Evolutionary conservation across 2,329 filamentous ascomycete genomes (phyloP).

Genomic region (Pseudogymnoascus sp.): DNA sequence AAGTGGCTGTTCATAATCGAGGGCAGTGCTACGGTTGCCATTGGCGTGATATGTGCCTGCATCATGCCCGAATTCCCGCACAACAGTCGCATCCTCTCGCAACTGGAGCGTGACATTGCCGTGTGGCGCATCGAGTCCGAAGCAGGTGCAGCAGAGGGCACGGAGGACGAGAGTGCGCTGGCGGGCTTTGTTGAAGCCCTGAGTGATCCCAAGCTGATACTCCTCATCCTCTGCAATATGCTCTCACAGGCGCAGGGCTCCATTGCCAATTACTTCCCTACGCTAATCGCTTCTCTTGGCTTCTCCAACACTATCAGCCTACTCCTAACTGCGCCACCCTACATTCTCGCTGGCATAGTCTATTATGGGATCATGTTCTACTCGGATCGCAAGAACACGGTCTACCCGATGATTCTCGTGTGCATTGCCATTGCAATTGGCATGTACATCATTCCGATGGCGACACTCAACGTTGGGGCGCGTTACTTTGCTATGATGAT

Average conservation of each 20-base stretch:
- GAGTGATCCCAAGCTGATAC: slow-evolving; percentile 31
- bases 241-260: slow-evolving; percentile 33
- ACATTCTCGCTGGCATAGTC: slow-evolving; percentile 34
- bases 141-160: slow-evolving; percentile 33
- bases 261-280: slow-evolving; percentile 33
- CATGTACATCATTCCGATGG: slow-evolving; percentile 34
- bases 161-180: slow-evolving; percentile 27
- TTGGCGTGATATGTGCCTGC: slow-evolving; percentile 27
- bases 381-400: slow-evolving; percentile 33
- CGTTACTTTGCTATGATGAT: slow-evolving; percentile 39
- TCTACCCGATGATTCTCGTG: slow-evolving; percentile 31
- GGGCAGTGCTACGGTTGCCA: slow-evolving; percentile 35
- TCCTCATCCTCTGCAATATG: slow-evolving; percentile 34
- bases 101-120: slow-evolving; percentile 26
- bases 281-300: slow-evolving; percentile 29
- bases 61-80: slow-evolving; percentile 36
- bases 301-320: slow-evolving; percentile 35
- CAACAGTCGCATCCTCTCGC: slow-evolving; percentile 31
- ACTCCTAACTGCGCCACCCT: slow-evolving; percentile 41
- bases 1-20: slow-evolving; percentile 44
- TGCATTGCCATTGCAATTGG: slow-evolving; percentile 30
- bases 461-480: slow-evolving; percentile 32
- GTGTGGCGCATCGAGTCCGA: slow-evolving; percentile 31
- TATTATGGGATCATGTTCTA: slow-evolving; percentile 32
- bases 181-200: slow-evolving; percentile 27